Percentiles rank a stretch among this genome's conserved stretches.
These are phyloP conservation scores for Colletotrichum tamarilloi DNA, from an alignment of 2,329 filamentous ascomycete species.

Conservation along the genomic window DNA sequence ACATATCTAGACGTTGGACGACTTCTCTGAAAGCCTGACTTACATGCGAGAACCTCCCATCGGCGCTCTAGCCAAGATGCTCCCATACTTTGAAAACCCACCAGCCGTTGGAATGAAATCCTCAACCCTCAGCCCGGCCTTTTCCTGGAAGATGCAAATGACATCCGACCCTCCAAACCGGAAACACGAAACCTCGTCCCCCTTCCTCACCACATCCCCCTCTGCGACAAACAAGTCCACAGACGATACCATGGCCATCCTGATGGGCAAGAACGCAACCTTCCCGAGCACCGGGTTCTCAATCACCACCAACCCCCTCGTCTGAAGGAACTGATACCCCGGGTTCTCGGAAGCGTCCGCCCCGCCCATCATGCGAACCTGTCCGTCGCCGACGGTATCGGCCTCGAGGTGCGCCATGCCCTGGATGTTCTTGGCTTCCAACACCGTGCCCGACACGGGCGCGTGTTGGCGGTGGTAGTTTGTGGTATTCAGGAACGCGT, in stretches of 20 bases:
- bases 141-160: conserved; percentile 50
- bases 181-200: conserved; percentile 54
- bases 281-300: conserved; percentile 47
- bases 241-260: conserved; percentile 57
- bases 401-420: conserved; percentile 52
- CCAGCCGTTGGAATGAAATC: conserved; percentile 36
- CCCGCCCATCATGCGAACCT: conserved; percentile 35
- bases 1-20: not conserved
- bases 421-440: conserved; percentile 50
- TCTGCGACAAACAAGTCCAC: conserved; percentile 45
- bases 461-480: conserved; percentile 57
- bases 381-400: conserved; percentile 33
- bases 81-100: conserved; percentile 38
- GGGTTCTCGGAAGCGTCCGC: conserved; percentile 47
- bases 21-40: not conserved
- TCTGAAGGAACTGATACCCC: conserved; percentile 54
- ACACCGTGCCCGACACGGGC: conserved; percentile 49
- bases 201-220: conserved; percentile 46
- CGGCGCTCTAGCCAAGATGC: conserved; percentile 29
- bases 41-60: not conserved
- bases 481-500: conserved; percentile 51
- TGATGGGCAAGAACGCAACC: conserved; percentile 55
- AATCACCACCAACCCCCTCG: conserved; percentile 51
- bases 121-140: conserved; percentile 32
- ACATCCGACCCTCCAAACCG: conserved; percentile 56